Percentiles rank a stretch among this genome's conserved stretches.
phyloP scores from a whole-genome alignment of 148 eudicot genomes.

The Amaranthus cruentus region DNA sequence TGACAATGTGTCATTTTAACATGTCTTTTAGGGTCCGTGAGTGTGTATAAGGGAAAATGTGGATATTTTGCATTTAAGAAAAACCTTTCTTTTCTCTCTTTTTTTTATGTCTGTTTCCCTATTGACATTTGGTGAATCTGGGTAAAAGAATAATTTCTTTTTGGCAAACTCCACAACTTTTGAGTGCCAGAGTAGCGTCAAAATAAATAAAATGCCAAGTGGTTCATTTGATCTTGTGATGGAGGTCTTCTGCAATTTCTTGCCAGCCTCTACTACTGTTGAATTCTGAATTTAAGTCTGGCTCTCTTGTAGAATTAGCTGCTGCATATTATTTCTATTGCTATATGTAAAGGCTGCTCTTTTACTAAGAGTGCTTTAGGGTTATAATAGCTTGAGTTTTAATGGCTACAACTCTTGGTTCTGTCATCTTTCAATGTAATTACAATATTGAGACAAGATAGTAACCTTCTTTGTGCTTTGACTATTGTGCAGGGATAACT shows the following conservation, averaged over 20 bases:
- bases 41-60: too few species aligned
- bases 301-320: not conserved
- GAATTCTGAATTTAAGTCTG: not conserved
- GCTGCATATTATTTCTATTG: not conserved
- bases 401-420: not conserved
- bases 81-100: too few species aligned
- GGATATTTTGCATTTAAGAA: not conserved
- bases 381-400: not conserved
- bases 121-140: not conserved
- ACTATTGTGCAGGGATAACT: constrained; percentile 54
- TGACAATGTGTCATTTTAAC: not conserved
- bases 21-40: not conserved
- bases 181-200: not conserved
- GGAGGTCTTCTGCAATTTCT: too few species aligned
- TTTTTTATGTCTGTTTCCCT: not conserved
- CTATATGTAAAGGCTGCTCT: not conserved
- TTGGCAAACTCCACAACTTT: not conserved
- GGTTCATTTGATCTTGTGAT: too few species aligned
- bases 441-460: constrained; percentile 1
- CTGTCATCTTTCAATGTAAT: not conserved
- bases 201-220: not conserved
- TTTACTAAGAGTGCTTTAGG: not conserved
- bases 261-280: not conserved
- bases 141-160: not conserved
- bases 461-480: constrained; percentile 14